A percentile compares a stretch with the other conserved stretches of the same genome.
These are phyloP conservation scores for Ogataea parapolymorpha DNA, from an alignment of 805 yeast genomes.

Conservation along the genomic window DNA sequence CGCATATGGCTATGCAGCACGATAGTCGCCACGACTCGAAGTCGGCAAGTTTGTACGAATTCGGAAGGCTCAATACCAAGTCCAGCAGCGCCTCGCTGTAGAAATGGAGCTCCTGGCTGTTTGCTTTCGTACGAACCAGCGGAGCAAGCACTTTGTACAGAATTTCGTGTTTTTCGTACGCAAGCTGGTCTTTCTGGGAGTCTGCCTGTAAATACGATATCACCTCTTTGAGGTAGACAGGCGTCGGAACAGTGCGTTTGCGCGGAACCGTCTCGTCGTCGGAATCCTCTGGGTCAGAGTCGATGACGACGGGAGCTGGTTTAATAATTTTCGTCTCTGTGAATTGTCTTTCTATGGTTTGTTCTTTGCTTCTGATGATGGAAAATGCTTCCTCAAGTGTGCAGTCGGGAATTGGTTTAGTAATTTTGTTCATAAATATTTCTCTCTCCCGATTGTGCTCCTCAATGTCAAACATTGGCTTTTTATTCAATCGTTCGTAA, in stretches of 20 bases:
- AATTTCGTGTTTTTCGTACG: conserved; percentile 44
- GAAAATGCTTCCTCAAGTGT: conserved; percentile 9
- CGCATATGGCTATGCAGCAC: conserved; percentile 61
- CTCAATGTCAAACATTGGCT: conserved; percentile 30
- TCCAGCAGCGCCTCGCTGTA: conserved; percentile 55
- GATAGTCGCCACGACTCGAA: conserved; percentile 69
- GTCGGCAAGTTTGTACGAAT: conserved; percentile 50
- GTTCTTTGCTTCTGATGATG: background rate
- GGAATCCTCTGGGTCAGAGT: conserved; percentile 40
- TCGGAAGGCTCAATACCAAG: conserved; percentile 49
- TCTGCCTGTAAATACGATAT: conserved; percentile 51
- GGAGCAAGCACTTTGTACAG: conserved; percentile 55
- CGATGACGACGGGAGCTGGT: conserved; percentile 8
- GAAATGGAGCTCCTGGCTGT: conserved; percentile 58
- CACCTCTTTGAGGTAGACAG: conserved; percentile 73
- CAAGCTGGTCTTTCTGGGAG: conserved; percentile 40
- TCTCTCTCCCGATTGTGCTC: conserved; percentile 22
- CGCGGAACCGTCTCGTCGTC: conserved; percentile 44
- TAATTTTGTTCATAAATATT: conserved; percentile 7
- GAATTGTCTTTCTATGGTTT: background rate
- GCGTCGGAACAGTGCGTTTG: conserved; percentile 39
- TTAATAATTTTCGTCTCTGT: background rate
- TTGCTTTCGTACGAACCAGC: conserved; percentile 63
- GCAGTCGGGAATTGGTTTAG: background rate
- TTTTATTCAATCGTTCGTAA: conserved; percentile 32